Evolutionary conservation across 169 alveolate genomes (phyloP).

Genomic region (Toxoplasma gondii): DNA sequence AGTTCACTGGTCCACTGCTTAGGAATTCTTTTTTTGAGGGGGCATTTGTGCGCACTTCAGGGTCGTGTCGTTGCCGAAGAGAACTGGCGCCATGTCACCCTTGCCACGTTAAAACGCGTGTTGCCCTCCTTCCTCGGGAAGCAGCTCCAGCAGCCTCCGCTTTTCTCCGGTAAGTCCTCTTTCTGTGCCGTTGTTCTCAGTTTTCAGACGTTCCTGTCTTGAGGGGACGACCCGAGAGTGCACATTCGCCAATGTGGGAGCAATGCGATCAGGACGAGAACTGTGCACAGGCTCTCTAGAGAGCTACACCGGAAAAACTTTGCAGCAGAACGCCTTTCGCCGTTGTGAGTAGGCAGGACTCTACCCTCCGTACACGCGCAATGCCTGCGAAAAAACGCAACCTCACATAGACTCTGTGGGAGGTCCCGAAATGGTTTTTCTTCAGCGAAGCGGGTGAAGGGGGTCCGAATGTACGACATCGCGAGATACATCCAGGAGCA

Average conservation of each 20-base stretch:
- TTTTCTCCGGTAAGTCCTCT: constrained; percentile 48
- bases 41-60: neutral
- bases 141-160: constrained; percentile 56
- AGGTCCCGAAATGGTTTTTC: neutral
- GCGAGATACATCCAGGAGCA: neutral
- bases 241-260: neutral
- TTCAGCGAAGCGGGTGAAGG: constrained; percentile 35
- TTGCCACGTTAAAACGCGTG: neutral
- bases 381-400: too few species aligned
- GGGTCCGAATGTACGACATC: constrained; percentile 27
- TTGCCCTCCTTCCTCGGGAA: constrained; percentile 6
- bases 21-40: too few species aligned
- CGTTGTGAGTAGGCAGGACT: too few species aligned
- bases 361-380: too few species aligned
- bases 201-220: neutral
- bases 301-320: too few species aligned
- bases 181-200: neutral
- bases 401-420: too few species aligned
- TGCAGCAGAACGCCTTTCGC: too few species aligned
- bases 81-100: constrained; percentile 34
- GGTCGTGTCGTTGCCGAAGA: constrained; percentile 13
- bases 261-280: neutral
- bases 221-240: neutral
- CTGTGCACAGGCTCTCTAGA: too few species aligned
- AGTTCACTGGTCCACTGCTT: too few species aligned